These are phyloP conservation scores for Dendrobium huoshanense DNA, from an alignment of 106 monocot genomes.

Conservation along the genomic window DNA sequence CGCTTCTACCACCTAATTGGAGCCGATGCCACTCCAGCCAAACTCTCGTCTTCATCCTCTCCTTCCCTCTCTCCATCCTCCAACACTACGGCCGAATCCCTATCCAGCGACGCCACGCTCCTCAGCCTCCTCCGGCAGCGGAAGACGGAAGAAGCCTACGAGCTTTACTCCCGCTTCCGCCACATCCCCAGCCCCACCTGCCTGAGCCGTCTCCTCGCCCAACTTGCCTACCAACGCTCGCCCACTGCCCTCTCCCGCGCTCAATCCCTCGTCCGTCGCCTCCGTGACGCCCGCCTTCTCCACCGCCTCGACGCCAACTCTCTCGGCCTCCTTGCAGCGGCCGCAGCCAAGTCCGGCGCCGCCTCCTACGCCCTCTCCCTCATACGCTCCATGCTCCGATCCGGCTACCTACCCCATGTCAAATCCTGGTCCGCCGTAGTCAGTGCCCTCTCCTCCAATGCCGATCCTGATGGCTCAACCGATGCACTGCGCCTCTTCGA, in stretches of 20 bases:
- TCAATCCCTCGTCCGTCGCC: conserved; percentile 56
- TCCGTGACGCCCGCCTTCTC: conserved; percentile 46
- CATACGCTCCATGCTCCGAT: conserved; percentile 37
- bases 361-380: conserved; percentile 29
- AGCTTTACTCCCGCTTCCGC: conserved; percentile 24
- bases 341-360: conserved; percentile 32
- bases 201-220: conserved; percentile 77
- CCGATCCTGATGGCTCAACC: conserved; percentile 32
- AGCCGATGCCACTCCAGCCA: neutral
- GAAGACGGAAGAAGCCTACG: conserved; percentile 63
- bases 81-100: neutral
- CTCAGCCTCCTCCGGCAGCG: conserved; percentile 63
- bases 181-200: conserved; percentile 54
- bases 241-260: conserved; percentile 61
- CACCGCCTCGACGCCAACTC: conserved; percentile 76
- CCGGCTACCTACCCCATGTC: conserved; percentile 65
- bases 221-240: conserved; percentile 65
- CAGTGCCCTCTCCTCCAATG: conserved; percentile 43
- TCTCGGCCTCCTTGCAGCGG: conserved; percentile 65
- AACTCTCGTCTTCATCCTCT: neutral
- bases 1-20: neutral
- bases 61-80: neutral
- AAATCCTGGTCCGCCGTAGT: conserved; percentile 80
- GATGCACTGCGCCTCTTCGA: conserved; percentile 63
- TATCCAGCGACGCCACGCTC: conserved; percentile 26